These are phyloP conservation scores for Alternaria conjuncta DNA, from an alignment of 2,329 filamentous ascomycete genomes.

Conservation along the genomic window DNA sequence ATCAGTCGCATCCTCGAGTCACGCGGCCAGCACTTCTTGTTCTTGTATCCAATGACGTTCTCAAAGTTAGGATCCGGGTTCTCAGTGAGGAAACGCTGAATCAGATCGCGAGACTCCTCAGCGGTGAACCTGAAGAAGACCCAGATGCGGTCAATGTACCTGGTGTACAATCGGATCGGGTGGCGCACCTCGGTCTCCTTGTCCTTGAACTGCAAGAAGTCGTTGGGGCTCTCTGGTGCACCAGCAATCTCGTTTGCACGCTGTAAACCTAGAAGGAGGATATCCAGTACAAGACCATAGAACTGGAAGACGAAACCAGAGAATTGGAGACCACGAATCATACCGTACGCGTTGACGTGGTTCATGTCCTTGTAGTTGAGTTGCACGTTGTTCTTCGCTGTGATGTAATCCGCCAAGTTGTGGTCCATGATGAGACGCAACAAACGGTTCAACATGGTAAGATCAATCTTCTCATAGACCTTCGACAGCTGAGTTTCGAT, in stretches of 20 bases:
- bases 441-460: slow-evolving; percentile 92
- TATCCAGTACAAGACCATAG: slow-evolving; percentile 93
- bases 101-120: slow-evolving; percentile 93
- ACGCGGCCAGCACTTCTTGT: slow-evolving; percentile 99
- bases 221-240: slow-evolving; percentile 90
- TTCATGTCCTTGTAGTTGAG: slow-evolving; percentile 99
- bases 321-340: slow-evolving; percentile 98
- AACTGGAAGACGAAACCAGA: slow-evolving; percentile 99
- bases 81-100: slow-evolving; percentile 96
- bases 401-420: slow-evolving; percentile 98
- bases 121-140: slow-evolving; percentile 93
- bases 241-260: slow-evolving; percentile 98
- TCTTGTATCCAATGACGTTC: slow-evolving; percentile 98
- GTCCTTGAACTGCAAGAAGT: slow-evolving; percentile 96
- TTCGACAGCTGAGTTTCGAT: slow-evolving; percentile 99
- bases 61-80: slow-evolving; percentile 99
- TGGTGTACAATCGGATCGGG: slow-evolving; percentile 94
- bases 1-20: slow-evolving; percentile 98
- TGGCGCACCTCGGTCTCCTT: slow-evolving; percentile 90
- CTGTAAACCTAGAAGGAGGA: slow-evolving; percentile 89
- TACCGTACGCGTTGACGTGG: slow-evolving; percentile 96
- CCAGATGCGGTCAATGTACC: slow-evolving; percentile 99
- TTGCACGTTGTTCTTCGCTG: slow-evolving; percentile 98
- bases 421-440: slow-evolving; percentile 98
- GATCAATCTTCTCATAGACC: slow-evolving; percentile 98